These are phyloP conservation scores for Monosporozyma servazzii DNA, from an alignment of 805 yeast genomes.

Conservation along the genomic window DNA sequence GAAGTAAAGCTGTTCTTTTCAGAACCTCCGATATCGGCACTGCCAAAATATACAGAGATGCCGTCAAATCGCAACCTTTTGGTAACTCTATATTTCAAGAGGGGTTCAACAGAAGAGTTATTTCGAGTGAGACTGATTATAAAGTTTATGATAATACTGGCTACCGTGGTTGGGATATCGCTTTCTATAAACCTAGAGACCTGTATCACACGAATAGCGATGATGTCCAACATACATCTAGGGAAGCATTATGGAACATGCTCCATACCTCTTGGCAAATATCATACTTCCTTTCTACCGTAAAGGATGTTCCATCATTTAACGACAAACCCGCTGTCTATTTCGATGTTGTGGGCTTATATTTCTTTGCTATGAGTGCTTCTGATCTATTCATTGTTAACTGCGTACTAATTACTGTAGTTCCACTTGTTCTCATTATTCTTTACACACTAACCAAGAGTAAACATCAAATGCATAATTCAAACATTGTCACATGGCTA, in stretches of 20 bases:
- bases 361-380: conserved; percentile 46
- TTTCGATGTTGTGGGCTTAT: conserved; percentile 54
- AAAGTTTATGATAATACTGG: conserved; percentile 59
- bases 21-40: conserved; percentile 76
- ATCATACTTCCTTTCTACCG: conserved; percentile 37
- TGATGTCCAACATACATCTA: conserved; percentile 51
- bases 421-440: conserved; percentile 46
- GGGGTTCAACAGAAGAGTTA: conserved; percentile 65
- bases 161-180: conserved; percentile 79
- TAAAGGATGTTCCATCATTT: conserved; percentile 14
- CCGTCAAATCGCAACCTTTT: conserved; percentile 54
- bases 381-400: conserved; percentile 43
- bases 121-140: conserved; percentile 81
- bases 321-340: conserved; percentile 44
- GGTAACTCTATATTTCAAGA: conserved; percentile 77
- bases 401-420: conserved; percentile 39
- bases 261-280: conserved; percentile 59
- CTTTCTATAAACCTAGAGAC: conserved; percentile 78
- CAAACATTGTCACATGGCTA: conserved; percentile 32
- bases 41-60: conserved; percentile 44
- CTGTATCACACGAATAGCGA: conserved; percentile 76
- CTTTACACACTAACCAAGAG: conserved; percentile 41
- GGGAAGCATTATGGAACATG: conserved; percentile 80
- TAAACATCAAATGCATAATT: conserved; percentile 42
- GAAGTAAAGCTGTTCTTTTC: conserved; percentile 74